Evolutionary conservation across 805 yeast genomes (phyloP).

Genomic region (Wickerhamomyces canadensis): DNA sequence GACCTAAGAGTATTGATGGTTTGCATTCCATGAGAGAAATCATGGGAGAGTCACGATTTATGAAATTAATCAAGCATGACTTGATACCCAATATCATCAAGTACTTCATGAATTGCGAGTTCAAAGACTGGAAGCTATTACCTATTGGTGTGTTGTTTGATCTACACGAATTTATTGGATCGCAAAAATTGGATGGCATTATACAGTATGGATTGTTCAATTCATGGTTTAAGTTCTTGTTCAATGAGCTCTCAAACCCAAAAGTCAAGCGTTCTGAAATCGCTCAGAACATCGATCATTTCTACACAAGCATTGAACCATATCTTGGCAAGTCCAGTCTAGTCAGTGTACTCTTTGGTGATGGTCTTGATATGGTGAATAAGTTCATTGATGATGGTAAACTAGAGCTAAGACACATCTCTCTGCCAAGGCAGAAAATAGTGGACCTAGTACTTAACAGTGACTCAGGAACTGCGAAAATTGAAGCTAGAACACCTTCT

Average conservation of each 20-base stretch:
- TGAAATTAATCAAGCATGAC: slow-evolving; percentile 13
- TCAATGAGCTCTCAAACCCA: slow-evolving; percentile 2
- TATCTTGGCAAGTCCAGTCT: slow-evolving; percentile 8
- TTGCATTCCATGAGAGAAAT: slow-evolving; percentile 30
- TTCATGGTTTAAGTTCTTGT: slow-evolving; percentile 15
- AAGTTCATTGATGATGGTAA: slow-evolving; percentile 19
- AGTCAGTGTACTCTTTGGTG: slow-evolving; percentile 12
- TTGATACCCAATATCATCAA: slow-evolving; percentile 19
- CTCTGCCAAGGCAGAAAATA: slow-evolving; percentile 1
- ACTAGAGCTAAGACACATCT: slow-evolving; percentile 7
- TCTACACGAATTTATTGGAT: slow-evolving; percentile 22
- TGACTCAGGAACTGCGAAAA: no score
- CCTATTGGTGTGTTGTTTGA: slow-evolving; percentile 14
- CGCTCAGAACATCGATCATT: slow-evolving; percentile 25
- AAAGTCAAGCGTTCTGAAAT: slow-evolving; percentile 6
- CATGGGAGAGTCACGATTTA: slow-evolving; percentile 21
- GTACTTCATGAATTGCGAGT: not conserved
- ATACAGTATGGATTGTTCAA: slow-evolving; percentile 33
- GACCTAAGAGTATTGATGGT: slow-evolving; percentile 9
- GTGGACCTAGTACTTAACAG: slow-evolving; percentile 9
- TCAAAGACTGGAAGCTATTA: slow-evolving; percentile 12
- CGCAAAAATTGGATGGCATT: slow-evolving; percentile 17
- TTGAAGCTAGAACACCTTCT: no score
- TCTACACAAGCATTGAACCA: slow-evolving; percentile 24
- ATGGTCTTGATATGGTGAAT: slow-evolving; percentile 28